Conservation (phyloP, 192 early-diverging fungal species). For the Pecoramyces ruminantium region DNA sequence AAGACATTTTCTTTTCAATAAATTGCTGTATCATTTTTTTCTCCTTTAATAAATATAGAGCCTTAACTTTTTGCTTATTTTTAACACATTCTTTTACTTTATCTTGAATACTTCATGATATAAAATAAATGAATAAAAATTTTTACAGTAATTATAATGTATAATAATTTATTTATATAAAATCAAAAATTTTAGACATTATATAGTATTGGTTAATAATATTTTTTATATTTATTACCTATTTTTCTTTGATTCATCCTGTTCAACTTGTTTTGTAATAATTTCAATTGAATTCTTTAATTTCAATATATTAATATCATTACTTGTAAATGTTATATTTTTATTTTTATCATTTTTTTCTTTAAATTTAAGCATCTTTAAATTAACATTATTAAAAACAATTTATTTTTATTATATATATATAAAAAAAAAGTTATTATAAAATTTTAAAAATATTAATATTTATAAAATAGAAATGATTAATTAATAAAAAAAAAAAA, state of each 20-base stretch:
- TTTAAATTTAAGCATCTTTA: not conserved
- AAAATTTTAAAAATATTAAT: too few species aligned
- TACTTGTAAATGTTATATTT: not conserved
- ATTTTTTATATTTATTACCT: not conserved
- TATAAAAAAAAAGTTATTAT: not conserved
- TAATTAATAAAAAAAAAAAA: too few species aligned
- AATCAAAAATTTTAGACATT: too few species aligned
- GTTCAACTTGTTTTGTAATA: not conserved
- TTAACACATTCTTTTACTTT: not conserved
- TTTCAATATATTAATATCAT: not conserved
- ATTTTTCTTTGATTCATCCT: not conserved
- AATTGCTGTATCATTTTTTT: not conserved
- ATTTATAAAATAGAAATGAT: too few species aligned
- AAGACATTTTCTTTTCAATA: not conserved
- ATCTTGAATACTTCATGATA: not conserved
- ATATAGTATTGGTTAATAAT: too few species aligned
- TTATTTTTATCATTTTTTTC: not conserved
- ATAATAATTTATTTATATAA: too few species aligned
- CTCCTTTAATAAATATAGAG: not conserved
- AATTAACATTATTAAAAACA: not conserved
- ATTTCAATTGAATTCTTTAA: not conserved
- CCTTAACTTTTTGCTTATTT: not conserved
- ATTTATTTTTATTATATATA: not conserved
- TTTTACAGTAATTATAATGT: too few species aligned
- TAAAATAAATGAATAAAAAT: too few species aligned